Base-by-base conservation (phyloP, 2,329 filamentous ascomycete species). In the Aspergillus sp. region DNA sequence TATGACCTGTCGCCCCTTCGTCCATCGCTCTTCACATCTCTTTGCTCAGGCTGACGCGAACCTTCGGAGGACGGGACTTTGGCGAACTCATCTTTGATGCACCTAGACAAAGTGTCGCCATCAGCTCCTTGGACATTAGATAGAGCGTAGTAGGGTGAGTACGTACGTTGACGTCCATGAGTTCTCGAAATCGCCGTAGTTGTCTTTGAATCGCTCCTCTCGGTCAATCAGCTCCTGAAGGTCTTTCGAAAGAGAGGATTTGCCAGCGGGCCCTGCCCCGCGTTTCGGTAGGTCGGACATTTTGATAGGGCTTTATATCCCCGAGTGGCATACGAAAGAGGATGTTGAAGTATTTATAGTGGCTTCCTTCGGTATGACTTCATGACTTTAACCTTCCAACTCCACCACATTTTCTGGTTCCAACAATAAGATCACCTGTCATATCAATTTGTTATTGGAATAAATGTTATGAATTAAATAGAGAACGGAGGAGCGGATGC, bases 121-220 rank as follows among this genome's bases (percentile, higher is more conserved):
- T n/a, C n/a, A n/a, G n/a, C n/a, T n/a, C n/a, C n/a, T n/a, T n/a
- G n/a, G n/a, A n/a, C n/a, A 23, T 4, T 23, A 23, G 32, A 34
- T 11, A 34, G 17, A 29, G 10, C 14, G 40, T 10, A n/a, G 20
- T 7, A 47, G n/a, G 20, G 4, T 32, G 7, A 19, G 13, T 42
- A 42, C 46, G 13, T 25, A 48, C 46, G 34, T 48, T 19, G 46
- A 19, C 16, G 46, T 48, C 46, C 46, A 48, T 13, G 46, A 48
- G 40, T 48, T 48, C 13, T 48, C 46, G 19, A n/a, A 49, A 32
- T 49, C 46, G n/a, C 46, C 46, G 5, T 49, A 49, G 14, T 4
- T 17, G 19, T 49, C 46, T 23, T 36, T 4, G 6, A 36, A 42
- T 1, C 16, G 21, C 36, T 42, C 46, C 19, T 49, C 46, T 19